phyloP scores from a whole-genome alignment of 306 rosid genomes.

The Begonia masoniana region DNA sequence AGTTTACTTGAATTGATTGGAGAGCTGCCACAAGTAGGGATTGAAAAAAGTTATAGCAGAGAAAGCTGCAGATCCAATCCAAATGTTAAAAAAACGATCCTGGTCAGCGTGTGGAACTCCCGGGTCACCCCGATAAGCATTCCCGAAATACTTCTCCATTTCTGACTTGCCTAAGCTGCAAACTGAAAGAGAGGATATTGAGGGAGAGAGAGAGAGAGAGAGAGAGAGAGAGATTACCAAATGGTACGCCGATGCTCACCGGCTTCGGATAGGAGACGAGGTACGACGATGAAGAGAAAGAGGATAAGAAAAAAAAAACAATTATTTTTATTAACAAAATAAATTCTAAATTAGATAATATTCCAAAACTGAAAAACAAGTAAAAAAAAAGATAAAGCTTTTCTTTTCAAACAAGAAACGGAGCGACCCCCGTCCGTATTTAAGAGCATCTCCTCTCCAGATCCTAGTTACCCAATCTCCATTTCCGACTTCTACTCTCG shows the following conservation, averaged over 20 bases:
- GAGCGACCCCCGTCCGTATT: conserved; percentile 3
- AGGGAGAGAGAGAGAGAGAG: too few species aligned
- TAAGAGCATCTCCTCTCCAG: neutral
- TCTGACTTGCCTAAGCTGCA: neutral
- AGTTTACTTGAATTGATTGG: conserved; percentile 48
- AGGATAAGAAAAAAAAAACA: too few species aligned
- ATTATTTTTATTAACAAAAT: too few species aligned
- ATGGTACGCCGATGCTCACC: too few species aligned
- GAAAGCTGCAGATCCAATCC: conserved; percentile 63
- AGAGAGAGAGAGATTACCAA: too few species aligned
- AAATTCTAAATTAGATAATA: neutral
- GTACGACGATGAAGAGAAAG: too few species aligned
- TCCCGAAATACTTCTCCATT: conserved; percentile 91
- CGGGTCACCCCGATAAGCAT: conserved; percentile 88
- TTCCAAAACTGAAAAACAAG: conserved; percentile 3
- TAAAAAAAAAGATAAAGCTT: conserved; percentile 1
- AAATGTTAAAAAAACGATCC: conserved; percentile 47
- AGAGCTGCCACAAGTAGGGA: conserved; percentile 75
- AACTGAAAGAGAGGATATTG: too few species aligned
- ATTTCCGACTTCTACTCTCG: neutral
- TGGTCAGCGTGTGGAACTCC: conserved; percentile 70
- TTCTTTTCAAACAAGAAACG: conserved; percentile 12
- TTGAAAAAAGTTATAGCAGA: conserved; percentile 31
- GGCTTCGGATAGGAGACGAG: too few species aligned
- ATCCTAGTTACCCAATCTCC: neutral